These are phyloP conservation scores for Grosmannia huntii DNA, from an alignment of 2,329 filamentous ascomycete species.

Conservation along the genomic window DNA sequence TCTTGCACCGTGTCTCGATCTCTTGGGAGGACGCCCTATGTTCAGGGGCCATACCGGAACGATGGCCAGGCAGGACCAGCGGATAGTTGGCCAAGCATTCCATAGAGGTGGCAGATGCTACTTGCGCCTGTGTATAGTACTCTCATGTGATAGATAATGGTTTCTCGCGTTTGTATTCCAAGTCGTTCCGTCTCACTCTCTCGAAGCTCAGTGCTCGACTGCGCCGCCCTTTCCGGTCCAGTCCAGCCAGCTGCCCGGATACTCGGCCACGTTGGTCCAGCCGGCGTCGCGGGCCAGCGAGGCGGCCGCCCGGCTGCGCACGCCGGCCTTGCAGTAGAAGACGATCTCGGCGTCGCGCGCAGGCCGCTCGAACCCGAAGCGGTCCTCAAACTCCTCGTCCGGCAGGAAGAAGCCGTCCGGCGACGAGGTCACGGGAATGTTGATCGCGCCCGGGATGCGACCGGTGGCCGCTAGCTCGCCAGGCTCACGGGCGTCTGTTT, in stretches of 20 bases:
- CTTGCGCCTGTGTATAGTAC: neutral
- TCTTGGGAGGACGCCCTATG: neutral
- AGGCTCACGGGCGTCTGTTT: conserved; percentile 60
- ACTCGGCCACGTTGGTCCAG: conserved; percentile 60
- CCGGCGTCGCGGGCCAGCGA: conserved; percentile 64
- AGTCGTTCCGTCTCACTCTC: neutral
- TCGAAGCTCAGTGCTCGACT: conserved; percentile 24
- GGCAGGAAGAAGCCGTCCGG: conserved; percentile 70
- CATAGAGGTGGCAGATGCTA: neutral
- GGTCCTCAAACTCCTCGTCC: conserved; percentile 67
- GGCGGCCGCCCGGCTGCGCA: conserved; percentile 67
- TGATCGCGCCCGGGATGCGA: conserved; percentile 67
- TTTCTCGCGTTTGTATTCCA: neutral
- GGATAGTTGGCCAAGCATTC: neutral
- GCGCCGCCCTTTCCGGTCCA: conserved; percentile 65
- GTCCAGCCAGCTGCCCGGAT: conserved; percentile 66
- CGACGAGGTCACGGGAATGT: conserved; percentile 65
- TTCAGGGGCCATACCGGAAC: neutral
- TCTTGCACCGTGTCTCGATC: no score
- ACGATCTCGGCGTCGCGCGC: conserved; percentile 46
- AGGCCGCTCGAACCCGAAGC: conserved; percentile 66
- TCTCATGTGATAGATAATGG: neutral
- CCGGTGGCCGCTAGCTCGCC: conserved; percentile 50
- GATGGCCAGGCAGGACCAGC: neutral
- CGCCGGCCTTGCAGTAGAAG: conserved; percentile 90